Evolutionary conservation across 192 early-diverging fungal genomes (phyloP).

Genomic region (Coemansia sp.): DNA sequence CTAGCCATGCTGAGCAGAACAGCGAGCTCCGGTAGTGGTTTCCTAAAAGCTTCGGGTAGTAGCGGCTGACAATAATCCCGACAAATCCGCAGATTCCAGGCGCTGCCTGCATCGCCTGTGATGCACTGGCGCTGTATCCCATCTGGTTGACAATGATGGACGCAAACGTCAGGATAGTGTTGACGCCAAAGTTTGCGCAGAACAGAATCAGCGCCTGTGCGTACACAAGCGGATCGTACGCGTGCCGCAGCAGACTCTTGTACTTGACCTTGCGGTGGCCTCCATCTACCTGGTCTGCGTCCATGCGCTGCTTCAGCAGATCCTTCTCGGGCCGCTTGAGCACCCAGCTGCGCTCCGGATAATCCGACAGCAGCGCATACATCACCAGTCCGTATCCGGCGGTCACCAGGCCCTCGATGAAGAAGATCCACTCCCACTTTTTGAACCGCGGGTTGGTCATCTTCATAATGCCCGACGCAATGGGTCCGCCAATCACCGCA

Average conservation of each 20-base stretch:
- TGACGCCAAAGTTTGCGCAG: slow-evolving; percentile 46
- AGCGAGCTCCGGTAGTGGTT: slow-evolving; percentile 35
- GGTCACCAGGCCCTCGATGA: slow-evolving; percentile 44
- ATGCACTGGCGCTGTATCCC: slow-evolving; percentile 30
- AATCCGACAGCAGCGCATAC: slow-evolving; percentile 40
- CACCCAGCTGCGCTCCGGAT: slow-evolving; percentile 45
- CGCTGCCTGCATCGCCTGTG: slow-evolving; percentile 48
- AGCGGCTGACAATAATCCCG: slow-evolving; percentile 30
- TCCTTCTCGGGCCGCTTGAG: slow-evolving; percentile 31
- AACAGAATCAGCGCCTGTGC: slow-evolving; percentile 40
- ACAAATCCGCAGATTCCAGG: slow-evolving; percentile 48
- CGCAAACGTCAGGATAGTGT: slow-evolving; percentile 49
- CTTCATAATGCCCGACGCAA: slow-evolving; percentile 45
- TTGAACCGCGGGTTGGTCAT: slow-evolving; percentile 32
- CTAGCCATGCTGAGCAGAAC: slow-evolving; percentile 40
- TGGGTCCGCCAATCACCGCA: slow-evolving; percentile 42
- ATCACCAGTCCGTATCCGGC: slow-evolving; percentile 36
- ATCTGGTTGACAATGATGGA: slow-evolving; percentile 45
- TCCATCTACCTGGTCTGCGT: slow-evolving; percentile 31
- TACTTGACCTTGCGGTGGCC: slow-evolving; percentile 33
- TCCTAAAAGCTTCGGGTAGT: slow-evolving; percentile 36
- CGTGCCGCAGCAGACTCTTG: slow-evolving; percentile 18
- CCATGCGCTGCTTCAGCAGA: slow-evolving; percentile 31
- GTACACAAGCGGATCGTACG: slow-evolving; percentile 35
- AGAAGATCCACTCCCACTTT: slow-evolving; percentile 52